Evolutionary conservation across 2,329 filamentous ascomycete genomes (phyloP).

Genomic region (Trichophyton schoenleinii): DNA sequence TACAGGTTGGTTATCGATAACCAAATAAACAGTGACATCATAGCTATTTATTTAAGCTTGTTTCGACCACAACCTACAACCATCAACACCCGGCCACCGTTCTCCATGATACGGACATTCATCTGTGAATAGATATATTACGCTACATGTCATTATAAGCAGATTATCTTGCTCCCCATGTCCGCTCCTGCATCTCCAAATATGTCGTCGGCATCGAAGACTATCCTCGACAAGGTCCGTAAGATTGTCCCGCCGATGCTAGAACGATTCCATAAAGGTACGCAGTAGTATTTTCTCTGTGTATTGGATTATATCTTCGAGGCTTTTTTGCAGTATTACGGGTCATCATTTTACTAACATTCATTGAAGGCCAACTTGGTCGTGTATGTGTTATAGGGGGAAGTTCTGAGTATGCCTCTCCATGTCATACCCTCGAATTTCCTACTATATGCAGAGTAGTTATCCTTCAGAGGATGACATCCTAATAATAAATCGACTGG

Average conservation of each 20-base stretch:
- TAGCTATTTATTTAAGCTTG: neutral
- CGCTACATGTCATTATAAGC: neutral
- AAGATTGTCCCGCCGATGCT: constrained; percentile 91
- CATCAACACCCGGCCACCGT: neutral
- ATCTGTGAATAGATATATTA: neutral
- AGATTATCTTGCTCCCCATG: neutral
- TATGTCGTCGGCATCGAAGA: constrained; percentile 60
- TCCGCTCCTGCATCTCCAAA: neutral
- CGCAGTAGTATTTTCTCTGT: constrained; percentile 11
- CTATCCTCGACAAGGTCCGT: constrained; percentile 66
- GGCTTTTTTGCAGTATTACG: too few relatives aligned
- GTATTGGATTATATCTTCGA: neutral
- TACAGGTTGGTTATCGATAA: neutral
- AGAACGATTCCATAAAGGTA: constrained; percentile 91
- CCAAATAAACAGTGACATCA: neutral
- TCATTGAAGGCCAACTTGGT: constrained; percentile 64
- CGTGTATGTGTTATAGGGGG: constrained; percentile 89
- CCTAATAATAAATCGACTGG: too few relatives aligned
- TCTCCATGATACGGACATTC: neutral
- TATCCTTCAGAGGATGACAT: too few relatives aligned
- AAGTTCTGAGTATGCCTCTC: constrained; percentile 54
- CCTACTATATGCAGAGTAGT: neutral
- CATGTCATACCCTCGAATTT: neutral
- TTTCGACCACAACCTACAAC: neutral
- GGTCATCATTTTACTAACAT: constrained; percentile 7